phyloP scores from a whole-genome alignment of 305 asterid species.

The Fraxinus xanthoxyloides region DNA sequence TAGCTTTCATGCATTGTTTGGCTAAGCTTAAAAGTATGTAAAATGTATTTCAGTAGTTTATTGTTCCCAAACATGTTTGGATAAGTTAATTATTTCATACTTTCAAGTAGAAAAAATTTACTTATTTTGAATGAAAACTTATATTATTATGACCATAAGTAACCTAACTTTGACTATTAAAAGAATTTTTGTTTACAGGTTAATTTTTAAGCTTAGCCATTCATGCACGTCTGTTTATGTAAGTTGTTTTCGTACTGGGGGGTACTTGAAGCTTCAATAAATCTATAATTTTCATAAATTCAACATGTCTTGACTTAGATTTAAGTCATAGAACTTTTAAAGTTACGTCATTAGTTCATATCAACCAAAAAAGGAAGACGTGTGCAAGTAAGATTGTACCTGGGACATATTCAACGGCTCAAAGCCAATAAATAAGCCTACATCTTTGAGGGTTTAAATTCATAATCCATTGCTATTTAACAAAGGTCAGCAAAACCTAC shows the following conservation, averaged over 20 bases:
- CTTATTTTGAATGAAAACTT: neutral
- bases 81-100: neutral
- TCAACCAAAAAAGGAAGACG: neutral
- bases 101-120: neutral
- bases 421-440: conserved; percentile 10
- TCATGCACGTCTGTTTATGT: neutral
- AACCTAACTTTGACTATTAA: neutral
- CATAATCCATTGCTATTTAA: conserved; percentile 4
- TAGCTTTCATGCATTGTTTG: neutral
- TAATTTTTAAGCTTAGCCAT: neutral
- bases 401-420: neutral
- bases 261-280: neutral
- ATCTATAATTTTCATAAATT: neutral
- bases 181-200: neutral
- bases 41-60: neutral
- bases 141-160: neutral
- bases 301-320: neutral
- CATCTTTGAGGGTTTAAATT: conserved; percentile 9
- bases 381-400: neutral
- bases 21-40: neutral
- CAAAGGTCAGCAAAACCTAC: conserved; percentile 11
- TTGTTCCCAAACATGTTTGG: neutral
- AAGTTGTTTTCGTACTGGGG: neutral
- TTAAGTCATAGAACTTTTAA: neutral
- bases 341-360: neutral